These are phyloP conservation scores for Gilbertella persicaria DNA, from an alignment of 371 early-diverging fungal species.

Conservation along the genomic window DNA sequence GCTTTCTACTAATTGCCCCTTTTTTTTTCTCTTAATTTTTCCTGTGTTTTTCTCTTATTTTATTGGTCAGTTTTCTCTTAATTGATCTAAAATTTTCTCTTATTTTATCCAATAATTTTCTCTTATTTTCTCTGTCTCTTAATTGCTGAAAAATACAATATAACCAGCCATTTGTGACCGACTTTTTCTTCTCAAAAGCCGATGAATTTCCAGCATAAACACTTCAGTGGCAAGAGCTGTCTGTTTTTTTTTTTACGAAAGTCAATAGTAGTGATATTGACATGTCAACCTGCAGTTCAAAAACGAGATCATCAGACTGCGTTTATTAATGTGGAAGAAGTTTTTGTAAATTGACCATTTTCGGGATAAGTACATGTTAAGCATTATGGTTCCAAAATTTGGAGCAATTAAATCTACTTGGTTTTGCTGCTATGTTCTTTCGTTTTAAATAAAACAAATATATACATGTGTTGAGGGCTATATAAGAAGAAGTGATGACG, in stretches of 20 bases:
- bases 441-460: conserved; percentile 9
- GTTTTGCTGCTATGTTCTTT: too few species aligned
- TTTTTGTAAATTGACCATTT: conserved; percentile 9
- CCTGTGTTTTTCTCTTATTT: too few species aligned
- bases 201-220: conserved; percentile 15
- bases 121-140: too few species aligned
- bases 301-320: conserved; percentile 15
- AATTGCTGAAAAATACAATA: too few species aligned
- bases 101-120: too few species aligned
- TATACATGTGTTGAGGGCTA: conserved; percentile 11
- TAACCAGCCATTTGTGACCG: too few species aligned
- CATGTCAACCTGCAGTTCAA: conserved; percentile 12
- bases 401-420: conserved; percentile 12
- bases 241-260: conserved; percentile 13
- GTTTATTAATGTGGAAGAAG: conserved; percentile 14
- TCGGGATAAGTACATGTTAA: conserved; percentile 5
- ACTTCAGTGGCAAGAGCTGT: conserved; percentile 8
- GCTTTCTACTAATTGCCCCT: too few species aligned
- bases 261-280: conserved; percentile 8
- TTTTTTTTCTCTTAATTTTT: too few species aligned
- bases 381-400: conserved; percentile 12
- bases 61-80: too few species aligned
- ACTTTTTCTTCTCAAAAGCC: too few species aligned
- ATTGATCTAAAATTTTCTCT: too few species aligned
- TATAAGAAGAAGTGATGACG: conserved; percentile 9